phyloP scores from a whole-genome alignment of 2,329 filamentous ascomycete genomes.

The Aspergillus sergii region DNA sequence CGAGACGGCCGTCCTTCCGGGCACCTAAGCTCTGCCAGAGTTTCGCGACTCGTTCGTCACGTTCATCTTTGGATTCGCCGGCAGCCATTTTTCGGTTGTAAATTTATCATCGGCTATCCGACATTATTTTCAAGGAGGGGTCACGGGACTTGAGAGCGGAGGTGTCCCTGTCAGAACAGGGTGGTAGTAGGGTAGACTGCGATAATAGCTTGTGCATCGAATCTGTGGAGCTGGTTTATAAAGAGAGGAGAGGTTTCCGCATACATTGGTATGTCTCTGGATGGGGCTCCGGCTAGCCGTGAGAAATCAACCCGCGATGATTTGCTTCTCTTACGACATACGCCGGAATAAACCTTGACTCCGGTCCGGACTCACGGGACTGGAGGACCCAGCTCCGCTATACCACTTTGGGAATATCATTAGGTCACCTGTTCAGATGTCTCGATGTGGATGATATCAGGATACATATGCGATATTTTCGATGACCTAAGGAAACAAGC shows the following conservation, averaged over 20 bases:
- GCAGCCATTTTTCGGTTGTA: slow-evolving; percentile 59
- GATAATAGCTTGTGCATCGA: slow-evolving; percentile 30
- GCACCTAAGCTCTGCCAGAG: slow-evolving; percentile 85
- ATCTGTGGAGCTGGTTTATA: slow-evolving; percentile 17
- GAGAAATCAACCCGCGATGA: slow-evolving; percentile 39
- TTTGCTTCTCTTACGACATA: slow-evolving; percentile 39
- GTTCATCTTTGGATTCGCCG: slow-evolving; percentile 74
- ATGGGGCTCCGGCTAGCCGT: slow-evolving; percentile 21
- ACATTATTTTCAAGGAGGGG: slow-evolving; percentile 43
- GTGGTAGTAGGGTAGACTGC: slow-evolving; percentile 14
- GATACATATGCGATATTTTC: background rate
- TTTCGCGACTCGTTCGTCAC: slow-evolving; percentile 78
- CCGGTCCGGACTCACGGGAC: slow-evolving; percentile 31
- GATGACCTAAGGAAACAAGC: background rate
- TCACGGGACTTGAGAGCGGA: slow-evolving; percentile 21
- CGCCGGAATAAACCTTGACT: slow-evolving; percentile 23
- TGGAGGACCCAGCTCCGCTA: slow-evolving; percentile 35
- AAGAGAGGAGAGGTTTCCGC: slow-evolving; percentile 8
- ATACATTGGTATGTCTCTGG: slow-evolving; percentile 13
- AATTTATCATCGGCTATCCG: slow-evolving; percentile 50
- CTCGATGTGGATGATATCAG: slow-evolving; percentile 1
- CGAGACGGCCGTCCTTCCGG: slow-evolving; percentile 74
- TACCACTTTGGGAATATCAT: slow-evolving; percentile 28
- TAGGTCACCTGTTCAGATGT: slow-evolving; percentile 6
- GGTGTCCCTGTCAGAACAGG: slow-evolving; percentile 24